Conservation (phyloP, 306 rosid genomes). For the Geum urbanum region DNA sequence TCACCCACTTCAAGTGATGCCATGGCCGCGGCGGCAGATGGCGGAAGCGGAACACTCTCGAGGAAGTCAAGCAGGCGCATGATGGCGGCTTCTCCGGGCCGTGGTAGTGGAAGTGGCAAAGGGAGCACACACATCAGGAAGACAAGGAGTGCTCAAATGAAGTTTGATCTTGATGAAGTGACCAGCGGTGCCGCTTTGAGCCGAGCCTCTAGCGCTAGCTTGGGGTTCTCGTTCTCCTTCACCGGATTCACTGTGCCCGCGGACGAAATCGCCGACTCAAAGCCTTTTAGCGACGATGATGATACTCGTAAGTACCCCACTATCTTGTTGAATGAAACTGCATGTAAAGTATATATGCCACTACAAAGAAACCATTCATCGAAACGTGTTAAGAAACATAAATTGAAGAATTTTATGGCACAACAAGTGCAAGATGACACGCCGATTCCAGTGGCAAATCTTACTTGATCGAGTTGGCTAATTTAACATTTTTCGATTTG, state of each 20-base stretch:
- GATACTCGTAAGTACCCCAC: conserved; percentile 57
- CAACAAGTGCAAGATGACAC: neutral
- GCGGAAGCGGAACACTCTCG: conserved; percentile 35
- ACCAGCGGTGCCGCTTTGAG: conserved; percentile 82
- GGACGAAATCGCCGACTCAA: conserved; percentile 70
- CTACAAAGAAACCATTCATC: neutral
- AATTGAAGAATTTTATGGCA: neutral
- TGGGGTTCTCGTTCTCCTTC: conserved; percentile 91
- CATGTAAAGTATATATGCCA: neutral
- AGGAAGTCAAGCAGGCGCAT: conserved; percentile 73
- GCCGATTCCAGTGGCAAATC: neutral
- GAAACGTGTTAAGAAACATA: too few species aligned
- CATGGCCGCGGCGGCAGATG: conserved; percentile 15
- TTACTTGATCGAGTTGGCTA: neutral
- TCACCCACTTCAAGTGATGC: conserved; percentile 39
- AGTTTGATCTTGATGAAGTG: conserved; percentile 67
- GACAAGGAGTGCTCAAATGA: conserved; percentile 81
- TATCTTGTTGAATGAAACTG: neutral
- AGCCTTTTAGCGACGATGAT: conserved; percentile 88
- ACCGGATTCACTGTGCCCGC: conserved; percentile 90
- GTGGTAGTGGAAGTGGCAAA: conserved; percentile 29
- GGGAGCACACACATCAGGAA: conserved; percentile 78
- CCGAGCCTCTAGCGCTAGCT: conserved; percentile 94
- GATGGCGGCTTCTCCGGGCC: conserved; percentile 32
- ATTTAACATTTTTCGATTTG: neutral